Evolutionary conservation across 2,329 filamentous ascomycete species (phyloP).

Genomic region (Thielaviopsis euricoi): DNA sequence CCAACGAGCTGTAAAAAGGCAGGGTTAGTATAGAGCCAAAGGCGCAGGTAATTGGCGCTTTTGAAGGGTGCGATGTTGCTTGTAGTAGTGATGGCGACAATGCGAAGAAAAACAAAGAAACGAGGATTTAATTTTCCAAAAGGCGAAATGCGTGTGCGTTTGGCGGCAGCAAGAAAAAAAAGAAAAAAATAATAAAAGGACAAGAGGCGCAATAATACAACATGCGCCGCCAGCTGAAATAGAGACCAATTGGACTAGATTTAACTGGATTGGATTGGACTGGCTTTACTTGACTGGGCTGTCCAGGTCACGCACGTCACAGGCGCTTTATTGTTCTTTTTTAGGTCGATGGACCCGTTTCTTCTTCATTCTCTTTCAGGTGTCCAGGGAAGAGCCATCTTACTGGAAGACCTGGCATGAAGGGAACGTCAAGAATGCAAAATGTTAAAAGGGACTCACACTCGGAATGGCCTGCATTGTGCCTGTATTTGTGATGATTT

Average conservation of each 20-base stretch:
- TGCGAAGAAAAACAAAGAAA: neutral
- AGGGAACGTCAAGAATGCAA: conserved; percentile 8
- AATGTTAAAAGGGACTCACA: conserved; percentile 22
- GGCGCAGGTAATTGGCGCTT: conserved; percentile 1
- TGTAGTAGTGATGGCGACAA: too few relatives aligned
- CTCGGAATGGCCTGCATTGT: conserved; percentile 39
- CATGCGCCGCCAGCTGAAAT: neutral
- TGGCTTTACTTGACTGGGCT: neutral
- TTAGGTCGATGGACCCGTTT: neutral
- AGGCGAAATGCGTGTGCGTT: too few relatives aligned
- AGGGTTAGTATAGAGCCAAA: neutral
- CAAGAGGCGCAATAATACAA: neutral
- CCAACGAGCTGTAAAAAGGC: conserved; percentile 35
- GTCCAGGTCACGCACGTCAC: neutral
- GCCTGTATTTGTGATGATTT: neutral
- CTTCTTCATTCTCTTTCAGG: neutral
- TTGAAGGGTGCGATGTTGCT: conserved; percentile 12
- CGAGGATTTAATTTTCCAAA: neutral
- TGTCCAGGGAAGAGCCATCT: neutral
- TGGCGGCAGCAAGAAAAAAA: too few relatives aligned
- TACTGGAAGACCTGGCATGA: conserved; percentile 5
- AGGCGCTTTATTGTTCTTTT: neutral
- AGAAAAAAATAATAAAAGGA: too few relatives aligned
- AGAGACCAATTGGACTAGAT: neutral
- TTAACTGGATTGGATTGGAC: neutral